These are phyloP conservation scores for Trichosporon ovoides DNA, from an alignment of 1,284 basidiomycete species.

Conservation along the genomic window DNA sequence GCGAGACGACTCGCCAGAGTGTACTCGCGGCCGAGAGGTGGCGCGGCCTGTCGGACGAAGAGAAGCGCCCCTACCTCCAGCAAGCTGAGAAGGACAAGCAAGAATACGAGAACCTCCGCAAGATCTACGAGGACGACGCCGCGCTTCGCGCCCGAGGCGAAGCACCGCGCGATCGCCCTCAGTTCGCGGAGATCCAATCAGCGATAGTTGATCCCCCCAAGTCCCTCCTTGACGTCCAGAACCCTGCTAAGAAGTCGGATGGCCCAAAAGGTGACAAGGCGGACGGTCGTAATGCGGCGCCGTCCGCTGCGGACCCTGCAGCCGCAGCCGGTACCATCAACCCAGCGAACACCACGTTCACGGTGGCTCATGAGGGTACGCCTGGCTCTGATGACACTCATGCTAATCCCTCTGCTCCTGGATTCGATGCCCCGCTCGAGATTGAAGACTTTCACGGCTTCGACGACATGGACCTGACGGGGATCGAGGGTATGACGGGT, in stretches of 20 bases:
- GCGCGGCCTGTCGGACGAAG: conserved; percentile 83
- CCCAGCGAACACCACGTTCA: conserved; percentile 15
- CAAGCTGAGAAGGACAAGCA: conserved; percentile 89
- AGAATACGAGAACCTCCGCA: conserved; percentile 74
- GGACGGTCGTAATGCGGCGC: conserved; percentile 7
- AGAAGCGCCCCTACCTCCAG: conserved; percentile 84
- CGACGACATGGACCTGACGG: conserved; percentile 37
- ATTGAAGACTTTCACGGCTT: conserved; percentile 35
- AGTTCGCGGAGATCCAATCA: conserved; percentile 19
- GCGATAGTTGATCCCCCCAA: conserved; percentile 21
- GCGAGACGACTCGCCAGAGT: conserved; percentile 90
- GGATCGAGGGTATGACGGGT: conserved; percentile 28
- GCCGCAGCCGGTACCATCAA: conserved; percentile 8
- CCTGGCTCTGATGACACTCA: conserved; percentile 12
- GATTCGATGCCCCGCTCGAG: conserved; percentile 21
- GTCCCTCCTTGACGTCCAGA: conserved; percentile 16
- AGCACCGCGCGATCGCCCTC: conserved; percentile 56
- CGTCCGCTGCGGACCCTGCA: not conserved
- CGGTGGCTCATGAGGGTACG: conserved; percentile 14
- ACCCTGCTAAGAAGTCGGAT: conserved; percentile 9
- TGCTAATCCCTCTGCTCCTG: conserved; percentile 2
- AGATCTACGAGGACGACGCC: conserved; percentile 75
- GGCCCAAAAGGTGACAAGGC: conserved; percentile 13
- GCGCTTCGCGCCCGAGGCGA: conserved; percentile 55
- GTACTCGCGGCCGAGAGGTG: conserved; percentile 87